Evolutionary conservation across 371 early-diverging fungal species (phyloP).

Genomic region (Mortierella sp.): DNA sequence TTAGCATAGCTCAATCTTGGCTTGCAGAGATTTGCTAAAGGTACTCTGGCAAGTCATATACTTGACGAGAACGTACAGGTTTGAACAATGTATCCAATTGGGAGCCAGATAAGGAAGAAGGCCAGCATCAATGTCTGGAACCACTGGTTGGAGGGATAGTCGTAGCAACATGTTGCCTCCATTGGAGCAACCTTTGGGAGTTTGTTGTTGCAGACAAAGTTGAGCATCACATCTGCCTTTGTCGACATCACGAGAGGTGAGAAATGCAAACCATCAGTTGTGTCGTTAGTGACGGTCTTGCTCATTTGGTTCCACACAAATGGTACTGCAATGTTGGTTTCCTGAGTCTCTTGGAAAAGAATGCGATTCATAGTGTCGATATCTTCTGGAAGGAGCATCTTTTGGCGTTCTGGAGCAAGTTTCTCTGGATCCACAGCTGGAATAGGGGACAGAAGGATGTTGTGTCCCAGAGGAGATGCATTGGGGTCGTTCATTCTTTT

Average conservation of each 20-base stretch:
- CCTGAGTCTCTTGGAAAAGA: conserved; percentile 37
- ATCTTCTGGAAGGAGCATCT: conserved; percentile 55
- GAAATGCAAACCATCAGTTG: conserved; percentile 75
- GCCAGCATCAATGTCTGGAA: conserved; percentile 56
- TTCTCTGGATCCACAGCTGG: conserved; percentile 48
- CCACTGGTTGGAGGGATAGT: conserved; percentile 62
- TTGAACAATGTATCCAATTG: conserved; percentile 52
- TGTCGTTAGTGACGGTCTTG: conserved; percentile 48
- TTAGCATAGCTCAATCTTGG: background rate
- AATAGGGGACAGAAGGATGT: conserved; percentile 56
- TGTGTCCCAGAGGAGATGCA: conserved; percentile 9
- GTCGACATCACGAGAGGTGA: conserved; percentile 54
- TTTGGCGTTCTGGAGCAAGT: conserved; percentile 55
- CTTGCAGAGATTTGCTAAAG: too few relatives aligned
- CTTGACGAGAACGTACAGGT: conserved; percentile 31
- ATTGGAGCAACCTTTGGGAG: conserved; percentile 58
- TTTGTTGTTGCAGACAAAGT: conserved; percentile 69
- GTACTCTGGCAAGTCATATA: too few relatives aligned
- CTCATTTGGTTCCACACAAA: conserved; percentile 65
- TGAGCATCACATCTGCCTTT: conserved; percentile 69
- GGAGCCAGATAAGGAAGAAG: conserved; percentile 58
- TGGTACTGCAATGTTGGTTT: conserved; percentile 55
- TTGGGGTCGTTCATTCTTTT: conserved; percentile 33
- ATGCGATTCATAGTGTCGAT: conserved; percentile 68
- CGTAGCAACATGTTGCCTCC: conserved; percentile 70